A percentile compares a stretch with the other conserved stretches of the same genome.
Conservation (phyloP, 768 basidiomycete species). For the Panaeolus papilionaceus region DNA sequence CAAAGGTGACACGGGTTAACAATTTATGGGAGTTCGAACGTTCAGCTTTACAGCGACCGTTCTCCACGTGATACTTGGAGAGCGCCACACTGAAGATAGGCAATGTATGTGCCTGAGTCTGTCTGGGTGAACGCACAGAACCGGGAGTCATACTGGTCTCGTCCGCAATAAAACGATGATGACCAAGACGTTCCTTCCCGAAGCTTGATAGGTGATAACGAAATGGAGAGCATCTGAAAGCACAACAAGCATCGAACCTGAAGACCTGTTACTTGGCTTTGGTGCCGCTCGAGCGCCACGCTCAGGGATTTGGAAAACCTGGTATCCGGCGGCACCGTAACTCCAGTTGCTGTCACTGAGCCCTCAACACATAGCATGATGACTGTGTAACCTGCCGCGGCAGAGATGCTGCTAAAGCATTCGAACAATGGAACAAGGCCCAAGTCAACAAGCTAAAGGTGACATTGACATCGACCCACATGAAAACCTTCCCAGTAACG, state of each 20-base stretch:
- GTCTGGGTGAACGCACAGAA: neutral
- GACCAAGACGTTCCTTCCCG: neutral
- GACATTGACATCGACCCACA: conserved; percentile 11
- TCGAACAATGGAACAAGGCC: conserved; percentile 3
- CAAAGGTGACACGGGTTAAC: neutral
- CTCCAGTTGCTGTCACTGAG: neutral
- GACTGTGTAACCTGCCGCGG: neutral
- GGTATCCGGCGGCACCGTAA: neutral
- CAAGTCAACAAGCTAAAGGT: neutral
- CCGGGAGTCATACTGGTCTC: neutral
- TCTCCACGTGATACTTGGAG: neutral
- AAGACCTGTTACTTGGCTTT: neutral
- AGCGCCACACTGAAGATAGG: neutral
- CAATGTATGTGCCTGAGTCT: neutral
- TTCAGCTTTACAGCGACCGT: neutral
- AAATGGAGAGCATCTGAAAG: neutral
- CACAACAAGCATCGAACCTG: neutral
- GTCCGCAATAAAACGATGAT: neutral
- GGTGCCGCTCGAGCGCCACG: neutral
- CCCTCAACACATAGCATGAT: neutral
- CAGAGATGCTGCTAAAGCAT: conserved; percentile 6
- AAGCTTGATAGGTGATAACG: neutral
- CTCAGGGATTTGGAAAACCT: neutral
- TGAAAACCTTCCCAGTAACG: conserved; percentile 11
- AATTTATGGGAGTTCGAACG: neutral